Base-by-base conservation (phyloP, 371 early-diverging fungal genomes). In the Rhizopus sp. region DNA sequence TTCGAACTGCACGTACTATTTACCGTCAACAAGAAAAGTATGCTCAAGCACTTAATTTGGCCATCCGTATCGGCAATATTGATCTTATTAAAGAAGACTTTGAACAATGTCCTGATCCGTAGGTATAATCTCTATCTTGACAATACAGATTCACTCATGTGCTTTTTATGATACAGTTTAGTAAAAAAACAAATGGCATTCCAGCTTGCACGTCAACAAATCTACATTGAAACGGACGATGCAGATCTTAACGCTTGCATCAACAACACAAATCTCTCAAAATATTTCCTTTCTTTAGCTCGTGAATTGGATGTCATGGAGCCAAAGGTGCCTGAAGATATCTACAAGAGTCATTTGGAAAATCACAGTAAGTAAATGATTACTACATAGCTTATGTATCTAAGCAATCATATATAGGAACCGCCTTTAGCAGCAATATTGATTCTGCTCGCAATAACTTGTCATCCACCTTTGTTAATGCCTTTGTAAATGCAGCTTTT, bases 401-500 rank as follows among this genome's bases (percentile, higher is more conserved):
- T 52, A 6, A 15, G 17, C 39, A 7, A 33, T 49, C 53, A 33
- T 48, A 1, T 41, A 38, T 54, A 78, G 71, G 77, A 38, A 66
- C 83, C 56, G 88, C 89, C 16, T 77, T 84, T 33, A 78, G 81
- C 17, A 79, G 78, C 10, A 88, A 80, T 56, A 88, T 96, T 39
- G 97, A 97, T 65, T 94, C 95, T 57, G 96, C 97, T 17, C 88
- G 92, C 47, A 95, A 95, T 66, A 96, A 98, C 72, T 77, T 98
- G 45, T 93, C 99, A 0, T 91, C 96, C 31, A 93, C 96, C 4
- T 95, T 97, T 81, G 98, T 98, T 38, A 98, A 98, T 69, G 98
- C 95, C 0, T 97, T 98, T 80, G 94, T 98, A 50, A 98, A 98
- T 68, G 94, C 93, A 38, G 98, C 95, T 7, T 98, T 96, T 70